phyloP scores from a whole-genome alignment of 2,329 filamentous ascomycete species.

The Colletotrichum neosansevieriae region DNA sequence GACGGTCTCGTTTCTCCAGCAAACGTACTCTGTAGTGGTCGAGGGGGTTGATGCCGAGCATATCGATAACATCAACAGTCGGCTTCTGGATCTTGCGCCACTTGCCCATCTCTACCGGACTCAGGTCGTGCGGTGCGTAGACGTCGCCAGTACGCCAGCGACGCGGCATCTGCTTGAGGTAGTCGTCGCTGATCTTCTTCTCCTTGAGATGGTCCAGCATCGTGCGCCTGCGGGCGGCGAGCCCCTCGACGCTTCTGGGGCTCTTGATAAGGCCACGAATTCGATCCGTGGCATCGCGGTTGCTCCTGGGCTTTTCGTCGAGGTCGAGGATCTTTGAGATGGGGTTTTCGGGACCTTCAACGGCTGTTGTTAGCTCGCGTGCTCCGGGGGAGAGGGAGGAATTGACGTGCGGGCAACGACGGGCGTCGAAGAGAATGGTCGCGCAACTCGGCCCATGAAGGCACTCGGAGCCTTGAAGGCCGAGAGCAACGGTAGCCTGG shows the following conservation, averaged over 20 bases:
- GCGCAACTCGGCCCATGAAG: conserved; percentile 35
- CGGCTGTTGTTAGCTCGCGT: conserved; percentile 17
- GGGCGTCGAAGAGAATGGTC: conserved; percentile 38
- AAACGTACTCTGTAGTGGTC: conserved; percentile 85
- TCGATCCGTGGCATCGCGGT: conserved; percentile 25
- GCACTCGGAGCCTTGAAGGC: conserved; percentile 32
- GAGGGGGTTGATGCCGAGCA: conserved; percentile 82
- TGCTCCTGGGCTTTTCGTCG: conserved; percentile 21
- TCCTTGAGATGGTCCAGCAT: conserved; percentile 54
- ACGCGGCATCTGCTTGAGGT: conserved; percentile 74
- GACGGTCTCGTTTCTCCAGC: not conserved
- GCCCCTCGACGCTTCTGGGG: conserved; percentile 43
- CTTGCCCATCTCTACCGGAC: conserved; percentile 81
- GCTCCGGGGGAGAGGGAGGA: not conserved
- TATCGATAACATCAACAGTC: conserved; percentile 80
- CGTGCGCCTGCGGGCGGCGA: conserved; percentile 46
- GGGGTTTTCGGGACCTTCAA: conserved; percentile 20
- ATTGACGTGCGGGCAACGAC: conserved; percentile 30
- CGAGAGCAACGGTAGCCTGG: conserved; percentile 50
- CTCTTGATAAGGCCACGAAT: conserved; percentile 38
- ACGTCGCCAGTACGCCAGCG: conserved; percentile 84
- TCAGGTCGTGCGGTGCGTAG: conserved; percentile 91
- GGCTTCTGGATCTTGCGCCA: conserved; percentile 73
- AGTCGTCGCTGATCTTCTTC: conserved; percentile 61
- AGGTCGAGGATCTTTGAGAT: conserved; percentile 37